These are phyloP conservation scores for Pleurotus platypus DNA, from an alignment of 768 basidiomycete genomes.

Conservation along the genomic window DNA sequence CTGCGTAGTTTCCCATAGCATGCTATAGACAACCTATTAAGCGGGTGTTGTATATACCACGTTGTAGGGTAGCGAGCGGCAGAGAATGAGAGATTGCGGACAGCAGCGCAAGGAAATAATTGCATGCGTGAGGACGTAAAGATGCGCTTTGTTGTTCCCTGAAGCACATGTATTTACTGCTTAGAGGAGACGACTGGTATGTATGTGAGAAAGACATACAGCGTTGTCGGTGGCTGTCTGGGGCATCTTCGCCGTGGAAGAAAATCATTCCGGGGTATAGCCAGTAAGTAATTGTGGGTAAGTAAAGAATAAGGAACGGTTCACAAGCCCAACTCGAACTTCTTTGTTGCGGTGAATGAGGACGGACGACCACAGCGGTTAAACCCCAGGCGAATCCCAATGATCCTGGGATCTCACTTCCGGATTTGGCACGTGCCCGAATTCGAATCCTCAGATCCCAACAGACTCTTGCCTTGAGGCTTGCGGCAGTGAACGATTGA, in stretches of 20 bases:
- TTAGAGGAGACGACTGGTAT: background rate
- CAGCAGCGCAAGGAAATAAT: background rate
- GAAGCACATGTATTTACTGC: background rate
- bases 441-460: background rate
- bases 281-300: background rate
- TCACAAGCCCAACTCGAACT: background rate
- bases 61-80: background rate
- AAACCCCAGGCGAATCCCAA: background rate
- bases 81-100: background rate
- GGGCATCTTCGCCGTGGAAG: background rate
- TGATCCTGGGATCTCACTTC: background rate
- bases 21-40: background rate
- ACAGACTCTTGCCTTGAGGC: background rate
- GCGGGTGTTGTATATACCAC: conserved; percentile 1
- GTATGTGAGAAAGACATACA: background rate
- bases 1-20: background rate
- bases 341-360: background rate
- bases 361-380: background rate
- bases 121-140: too few species aligned
- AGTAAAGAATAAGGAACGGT: background rate
- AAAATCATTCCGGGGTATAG: background rate
- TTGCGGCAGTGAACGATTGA: background rate
- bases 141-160: background rate
- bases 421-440: background rate
- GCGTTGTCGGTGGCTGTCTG: background rate